These are phyloP conservation scores for Pilaira anomala DNA, from an alignment of 192 early-diverging fungal species.

Conservation along the genomic window DNA sequence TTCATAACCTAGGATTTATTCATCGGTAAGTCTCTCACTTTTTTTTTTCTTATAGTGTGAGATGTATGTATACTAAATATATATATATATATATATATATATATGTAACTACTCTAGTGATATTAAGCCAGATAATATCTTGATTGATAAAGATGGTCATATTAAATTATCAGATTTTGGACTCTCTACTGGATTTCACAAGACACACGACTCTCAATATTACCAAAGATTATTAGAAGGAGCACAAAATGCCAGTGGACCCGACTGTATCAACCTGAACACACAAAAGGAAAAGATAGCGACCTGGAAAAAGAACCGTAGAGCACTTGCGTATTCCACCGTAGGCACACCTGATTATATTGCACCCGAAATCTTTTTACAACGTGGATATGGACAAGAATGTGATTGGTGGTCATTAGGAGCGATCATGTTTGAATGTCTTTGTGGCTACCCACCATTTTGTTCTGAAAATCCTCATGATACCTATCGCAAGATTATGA, in stretches of 20 bases:
- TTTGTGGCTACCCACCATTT: conserved; percentile 98
- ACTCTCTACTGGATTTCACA: conserved; percentile 98
- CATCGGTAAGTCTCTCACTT: conserved; percentile 70
- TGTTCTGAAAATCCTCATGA: conserved; percentile 94
- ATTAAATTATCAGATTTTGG: conserved; percentile 99
- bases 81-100: background rate
- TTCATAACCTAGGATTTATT: conserved; percentile 93
- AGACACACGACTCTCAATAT: conserved; percentile 96
- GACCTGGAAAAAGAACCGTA: conserved; percentile 97
- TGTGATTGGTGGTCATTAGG: conserved; percentile 99
- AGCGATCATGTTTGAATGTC: conserved; percentile 99
- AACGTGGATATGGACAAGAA: conserved; percentile 93
- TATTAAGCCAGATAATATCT: conserved; percentile 84
- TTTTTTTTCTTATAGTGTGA: no score
- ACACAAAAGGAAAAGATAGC: conserved; percentile 89
- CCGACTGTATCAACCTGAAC: conserved; percentile 85
- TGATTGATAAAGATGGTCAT: conserved; percentile 98
- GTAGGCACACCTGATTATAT: conserved; percentile 97
- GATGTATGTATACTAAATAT: no score
- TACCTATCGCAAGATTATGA: conserved; percentile 97
- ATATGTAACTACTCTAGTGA: conserved; percentile 43
- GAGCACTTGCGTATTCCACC: conserved; percentile 93
- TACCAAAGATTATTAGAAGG: conserved; percentile 82
- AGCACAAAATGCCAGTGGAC: conserved; percentile 48
- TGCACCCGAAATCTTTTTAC: conserved; percentile 93